Conservation (phyloP, 2,329 filamentous ascomycete genomes). For the Orbilia javanica region DNA sequence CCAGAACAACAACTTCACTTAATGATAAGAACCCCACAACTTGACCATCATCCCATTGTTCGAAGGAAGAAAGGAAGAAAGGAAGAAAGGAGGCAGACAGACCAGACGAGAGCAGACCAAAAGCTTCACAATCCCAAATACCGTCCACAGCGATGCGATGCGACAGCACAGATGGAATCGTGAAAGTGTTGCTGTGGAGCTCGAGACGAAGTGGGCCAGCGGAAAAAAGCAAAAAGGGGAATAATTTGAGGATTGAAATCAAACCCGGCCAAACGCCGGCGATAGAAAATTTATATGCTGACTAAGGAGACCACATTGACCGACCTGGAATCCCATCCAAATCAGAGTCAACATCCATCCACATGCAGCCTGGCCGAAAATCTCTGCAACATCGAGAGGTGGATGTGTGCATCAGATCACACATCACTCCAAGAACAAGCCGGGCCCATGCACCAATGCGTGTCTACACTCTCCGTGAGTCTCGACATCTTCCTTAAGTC, state of each 20-base stretch:
- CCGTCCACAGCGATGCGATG: conserved; percentile 8
- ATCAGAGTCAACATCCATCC: background rate
- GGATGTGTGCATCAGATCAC: background rate
- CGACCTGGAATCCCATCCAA: conserved; percentile 4
- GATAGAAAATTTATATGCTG: conserved; percentile 59
- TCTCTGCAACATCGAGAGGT: background rate
- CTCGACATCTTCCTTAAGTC: background rate
- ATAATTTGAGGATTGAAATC: conserved; percentile 60
- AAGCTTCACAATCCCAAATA: background rate
- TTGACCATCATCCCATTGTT: background rate
- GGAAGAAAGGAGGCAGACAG: background rate
- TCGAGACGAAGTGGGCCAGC: conserved; percentile 42
- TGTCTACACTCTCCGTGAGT: background rate
- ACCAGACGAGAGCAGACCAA: background rate
- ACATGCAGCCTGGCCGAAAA: conserved; percentile 11
- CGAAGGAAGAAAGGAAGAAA: background rate
- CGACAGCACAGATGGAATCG: conserved; percentile 6
- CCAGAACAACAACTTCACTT: background rate
- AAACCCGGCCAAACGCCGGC: conserved; percentile 43
- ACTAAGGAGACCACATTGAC: conserved; percentile 50
- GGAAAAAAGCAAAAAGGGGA: conserved; percentile 52
- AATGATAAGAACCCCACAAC: no score
- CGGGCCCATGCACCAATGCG: background rate
- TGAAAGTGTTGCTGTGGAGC: conserved; percentile 38
- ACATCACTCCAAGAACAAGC: background rate